Evolutionary conservation across 129 eudicot genomes (phyloP), one percentile per base, ranked within the genome.

Genomic region (Dittrichia graveolens): DNA sequence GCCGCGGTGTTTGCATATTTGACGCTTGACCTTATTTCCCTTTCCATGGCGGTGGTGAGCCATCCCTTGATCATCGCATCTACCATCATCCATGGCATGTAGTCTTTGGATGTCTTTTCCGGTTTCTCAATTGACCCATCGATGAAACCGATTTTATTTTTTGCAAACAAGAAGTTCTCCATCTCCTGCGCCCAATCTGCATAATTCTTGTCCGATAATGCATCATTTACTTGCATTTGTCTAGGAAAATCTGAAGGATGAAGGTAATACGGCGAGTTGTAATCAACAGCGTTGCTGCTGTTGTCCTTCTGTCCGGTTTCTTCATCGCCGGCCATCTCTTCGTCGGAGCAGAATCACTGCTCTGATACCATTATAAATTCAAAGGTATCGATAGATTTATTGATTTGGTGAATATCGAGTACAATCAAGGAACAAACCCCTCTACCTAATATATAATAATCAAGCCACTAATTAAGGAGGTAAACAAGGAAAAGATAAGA

Each of bases 331-430:
- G 44, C 65, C 65, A 59, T 59, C 16, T 4, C 16, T 16, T 15
- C 6, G 15, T 59, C 43, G 43, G 65, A 56, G 65, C 16, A 59
- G 65, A 43, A 59, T 59, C 44, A 59, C 65, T 37, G 43, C 65
- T 59, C 43, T 59, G 65, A 59, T 59, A 59, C 65, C 65, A 10
- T 59, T 59, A 31, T 34, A 59, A 59, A 31, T 59, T 59, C 42
- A 59, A 59, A 59, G 10, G 14, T n/a, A 59, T 24, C 19, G n/a
- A 52, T n/a, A n/a, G n/a, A n/a, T n/a, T n/a, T n/a, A n/a, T n/a
- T n/a, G n/a, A n/a, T n/a, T n/a, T n/a, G n/a, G n/a, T n/a, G n/a
- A n/a, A n/a, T n/a, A n/a, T n/a, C n/a, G n/a, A n/a, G n/a, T n/a
- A n/a, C n/a, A n/a, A n/a, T n/a, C n/a, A n/a, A n/a, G n/a, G n/a